These are phyloP conservation scores for Sarocladiaceae sp. DNA, from an alignment of 2,329 filamentous ascomycete species.

Conservation along the genomic window DNA sequence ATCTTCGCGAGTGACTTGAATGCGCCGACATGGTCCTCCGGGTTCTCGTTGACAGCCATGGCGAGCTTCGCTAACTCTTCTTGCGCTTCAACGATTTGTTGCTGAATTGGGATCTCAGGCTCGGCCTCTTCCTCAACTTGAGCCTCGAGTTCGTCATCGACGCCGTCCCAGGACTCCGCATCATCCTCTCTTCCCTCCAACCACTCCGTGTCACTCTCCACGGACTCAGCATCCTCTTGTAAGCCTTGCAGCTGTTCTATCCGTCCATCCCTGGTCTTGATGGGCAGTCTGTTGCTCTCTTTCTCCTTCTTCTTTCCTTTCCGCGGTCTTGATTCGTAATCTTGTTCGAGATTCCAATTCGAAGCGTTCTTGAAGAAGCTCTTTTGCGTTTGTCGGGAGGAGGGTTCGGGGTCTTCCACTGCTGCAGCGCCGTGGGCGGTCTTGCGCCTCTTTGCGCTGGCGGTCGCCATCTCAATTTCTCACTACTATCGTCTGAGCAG, in stretches of 20 bases:
- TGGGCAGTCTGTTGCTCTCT: slow-evolving; percentile 73
- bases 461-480: slow-evolving; percentile 42
- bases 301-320: slow-evolving; percentile 65
- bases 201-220: slow-evolving; percentile 59
- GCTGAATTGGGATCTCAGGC: slow-evolving; percentile 65
- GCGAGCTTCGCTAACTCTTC: slow-evolving; percentile 88
- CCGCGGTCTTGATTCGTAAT: slow-evolving; percentile 77
- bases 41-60: slow-evolving; percentile 78
- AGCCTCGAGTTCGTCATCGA: slow-evolving; percentile 29
- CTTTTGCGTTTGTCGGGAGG: slow-evolving; percentile 44
- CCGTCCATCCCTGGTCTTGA: slow-evolving; percentile 77
- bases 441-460: slow-evolving; percentile 54
- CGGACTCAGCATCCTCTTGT: slow-evolving; percentile 55
- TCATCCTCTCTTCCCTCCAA: slow-evolving; percentile 57
- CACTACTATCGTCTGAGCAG: too few relatives aligned
- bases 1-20: slow-evolving; percentile 77
- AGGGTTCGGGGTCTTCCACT: slow-evolving; percentile 31
- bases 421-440: slow-evolving; percentile 46
- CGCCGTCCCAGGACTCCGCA: slow-evolving; percentile 41
- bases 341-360: slow-evolving; percentile 87
- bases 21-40: slow-evolving; percentile 79
- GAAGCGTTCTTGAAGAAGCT: slow-evolving; percentile 71
- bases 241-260: slow-evolving; percentile 56
- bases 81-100: slow-evolving; percentile 83
- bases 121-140: slow-evolving; percentile 47